phyloP scores from a whole-genome alignment of 768 basidiomycete species.

The Cantharellus cinnabarinus region DNA sequence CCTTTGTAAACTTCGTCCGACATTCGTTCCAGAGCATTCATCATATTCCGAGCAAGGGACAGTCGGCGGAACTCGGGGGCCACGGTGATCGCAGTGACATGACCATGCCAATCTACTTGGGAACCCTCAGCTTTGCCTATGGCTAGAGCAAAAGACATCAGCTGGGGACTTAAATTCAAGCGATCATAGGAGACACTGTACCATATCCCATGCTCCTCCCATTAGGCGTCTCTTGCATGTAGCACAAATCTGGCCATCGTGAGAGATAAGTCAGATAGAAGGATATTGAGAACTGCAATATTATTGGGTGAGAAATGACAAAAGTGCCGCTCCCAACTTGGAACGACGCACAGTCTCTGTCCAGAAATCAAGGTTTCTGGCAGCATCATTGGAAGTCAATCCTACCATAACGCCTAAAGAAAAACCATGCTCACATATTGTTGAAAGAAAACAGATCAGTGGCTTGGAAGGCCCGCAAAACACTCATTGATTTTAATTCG shows the following conservation, averaged over 20 bases:
- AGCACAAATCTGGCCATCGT: conserved; percentile 83
- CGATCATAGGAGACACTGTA: conserved; percentile 19
- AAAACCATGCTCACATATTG: conserved; percentile 38
- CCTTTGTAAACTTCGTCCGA: conserved; percentile 64
- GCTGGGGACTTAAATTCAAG: neutral
- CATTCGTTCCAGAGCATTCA: conserved; percentile 66
- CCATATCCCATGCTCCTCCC: conserved; percentile 88
- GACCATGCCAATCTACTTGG: conserved; percentile 68
- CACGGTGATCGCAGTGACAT: conserved; percentile 87
- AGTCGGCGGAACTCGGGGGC: conserved; percentile 84
- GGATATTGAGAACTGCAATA: conserved; percentile 52
- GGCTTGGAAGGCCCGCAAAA: conserved; percentile 69
- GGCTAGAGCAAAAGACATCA: conserved; percentile 27
- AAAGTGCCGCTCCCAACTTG: neutral
- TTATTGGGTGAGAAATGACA: neutral
- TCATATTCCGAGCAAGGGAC: conserved; percentile 70
- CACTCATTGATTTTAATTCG: conserved; percentile 37
- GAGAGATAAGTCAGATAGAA: conserved; percentile 83
- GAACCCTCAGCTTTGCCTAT: conserved; percentile 83
- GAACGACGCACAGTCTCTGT: conserved; percentile 71
- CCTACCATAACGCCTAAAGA: neutral
- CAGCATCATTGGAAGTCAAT: neutral
- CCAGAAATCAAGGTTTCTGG: conserved; percentile 85
- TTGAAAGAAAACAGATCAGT: conserved; percentile 87
- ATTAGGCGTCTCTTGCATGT: conserved; percentile 57